Evolutionary conservation across 1,284 basidiomycete genomes (phyloP).

Genomic region (Cryptococcus hybrid): DNA sequence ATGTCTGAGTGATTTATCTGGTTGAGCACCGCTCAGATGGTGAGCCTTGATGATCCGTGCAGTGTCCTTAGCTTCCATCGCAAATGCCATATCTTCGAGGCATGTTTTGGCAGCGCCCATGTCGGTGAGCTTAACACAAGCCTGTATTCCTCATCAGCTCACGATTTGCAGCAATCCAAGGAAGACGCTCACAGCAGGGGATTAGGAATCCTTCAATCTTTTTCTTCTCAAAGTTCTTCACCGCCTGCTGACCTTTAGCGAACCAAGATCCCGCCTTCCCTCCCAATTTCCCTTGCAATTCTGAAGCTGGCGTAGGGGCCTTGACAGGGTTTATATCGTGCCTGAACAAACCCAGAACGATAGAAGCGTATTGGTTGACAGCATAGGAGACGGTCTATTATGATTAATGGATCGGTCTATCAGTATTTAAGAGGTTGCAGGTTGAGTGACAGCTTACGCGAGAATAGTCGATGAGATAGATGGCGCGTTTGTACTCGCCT

Average conservation of each 20-base stretch:
- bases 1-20: too few relatives aligned
- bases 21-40: constrained; percentile 10
- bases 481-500: constrained; percentile 45
- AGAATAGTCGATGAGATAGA: constrained; percentile 48
- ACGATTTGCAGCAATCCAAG: background rate
- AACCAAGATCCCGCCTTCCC: constrained; percentile 48
- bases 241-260: constrained; percentile 47
- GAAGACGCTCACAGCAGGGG: constrained; percentile 30
- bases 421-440: background rate
- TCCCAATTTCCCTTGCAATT: constrained; percentile 23
- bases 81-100: constrained; percentile 40
- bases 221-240: constrained; percentile 43
- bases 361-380: constrained; percentile 42
- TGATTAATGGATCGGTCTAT: background rate
- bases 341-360: constrained; percentile 41
- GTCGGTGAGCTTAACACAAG: constrained; percentile 48
- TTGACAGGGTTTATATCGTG: constrained; percentile 37
- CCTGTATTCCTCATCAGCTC: constrained; percentile 12
- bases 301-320: constrained; percentile 23
- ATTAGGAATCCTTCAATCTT: constrained; percentile 38
- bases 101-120: constrained; percentile 39
- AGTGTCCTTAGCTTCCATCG: constrained; percentile 45
- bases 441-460: constrained; percentile 28
- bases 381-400: constrained; percentile 40
- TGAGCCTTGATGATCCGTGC: constrained; percentile 37